Evolutionary conservation across 371 early-diverging fungal genomes (phyloP), one percentile per base, ranked within the genome.

Genomic region (Mortierella sp.): DNA sequence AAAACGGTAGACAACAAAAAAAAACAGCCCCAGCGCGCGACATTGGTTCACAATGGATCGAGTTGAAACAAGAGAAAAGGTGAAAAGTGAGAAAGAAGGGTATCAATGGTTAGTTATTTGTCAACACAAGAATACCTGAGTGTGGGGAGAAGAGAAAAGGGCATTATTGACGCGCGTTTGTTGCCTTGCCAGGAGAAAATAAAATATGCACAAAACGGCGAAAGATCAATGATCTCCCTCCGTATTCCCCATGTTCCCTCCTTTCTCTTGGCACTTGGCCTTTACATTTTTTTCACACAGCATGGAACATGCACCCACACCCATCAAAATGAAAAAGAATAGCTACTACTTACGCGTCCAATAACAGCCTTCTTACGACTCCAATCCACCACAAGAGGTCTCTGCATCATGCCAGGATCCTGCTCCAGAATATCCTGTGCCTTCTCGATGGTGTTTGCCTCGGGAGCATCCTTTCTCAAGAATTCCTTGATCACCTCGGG

Each of bases 331-430:
- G 4, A 55, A 57, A 2, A 31, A 34, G 4, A 14, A 34, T 0
- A 63, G 57, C 50, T 0, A 70, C 42, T 38, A 54, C 77, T 73
- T 80, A 80, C 81, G 57, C 81, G 81, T 72, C 81, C 81, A 38
- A 80, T 80, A 44, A 80, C 77, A 9, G 81, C 81, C 77, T 76
- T 80, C 68, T 76, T 76, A 45, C 54, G 58, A 2, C 26, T 24
- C 81, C 81, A 80, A 60, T 80, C 76, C 8, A 80, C 81, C 7
- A 80, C 76, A 0, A 80, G 31, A 0, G 81, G 81, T 9, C 81
- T 38, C 48, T 80, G 81, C 72, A 80, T 63, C 58, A 73, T 7
- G 1, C 77, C 76, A 0, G 81, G 77, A 34, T 80, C 81, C 0
- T 65, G 42, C 13, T 44, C 76, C 31, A 80, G 31, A 13, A 80